These are phyloP conservation scores for Aureobasidium leucospermi DNA, from an alignment of 2,329 filamentous ascomycete genomes.

Conservation along the genomic window DNA sequence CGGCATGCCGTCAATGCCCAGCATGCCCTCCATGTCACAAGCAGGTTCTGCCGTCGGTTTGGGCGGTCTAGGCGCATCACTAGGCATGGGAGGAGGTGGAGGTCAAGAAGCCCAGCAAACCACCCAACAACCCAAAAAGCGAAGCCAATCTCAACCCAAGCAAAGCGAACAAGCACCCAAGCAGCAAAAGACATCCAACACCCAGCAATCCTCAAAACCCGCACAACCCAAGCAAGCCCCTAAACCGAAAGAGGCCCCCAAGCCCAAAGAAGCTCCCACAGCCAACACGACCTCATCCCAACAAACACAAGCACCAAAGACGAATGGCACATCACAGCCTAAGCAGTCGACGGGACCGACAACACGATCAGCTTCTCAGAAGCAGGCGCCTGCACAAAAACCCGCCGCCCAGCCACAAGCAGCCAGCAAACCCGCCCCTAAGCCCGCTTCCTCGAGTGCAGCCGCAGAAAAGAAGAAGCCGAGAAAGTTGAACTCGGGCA, in stretches of 20 bases:
- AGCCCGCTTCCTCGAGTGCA: conserved; percentile 8
- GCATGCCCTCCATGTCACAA: conserved; percentile 20
- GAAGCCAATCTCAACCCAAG: conserved; percentile 11
- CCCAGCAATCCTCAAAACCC: neutral
- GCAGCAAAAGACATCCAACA: conserved; percentile 5
- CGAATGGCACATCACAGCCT: neutral
- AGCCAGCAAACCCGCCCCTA: conserved; percentile 15
- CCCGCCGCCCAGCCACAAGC: conserved; percentile 15
- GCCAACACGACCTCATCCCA: neutral
- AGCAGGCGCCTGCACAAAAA: neutral
- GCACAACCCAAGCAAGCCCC: neutral
- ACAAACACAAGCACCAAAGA: conserved; percentile 15
- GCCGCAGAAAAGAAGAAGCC: conserved; percentile 21
- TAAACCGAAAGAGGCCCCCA: conserved; percentile 9
- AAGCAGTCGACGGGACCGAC: neutral
- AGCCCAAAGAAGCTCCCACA: neutral
- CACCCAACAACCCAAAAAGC: conserved; percentile 14
- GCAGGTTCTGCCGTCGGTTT: conserved; percentile 21
- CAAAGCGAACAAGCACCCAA: conserved; percentile 14
- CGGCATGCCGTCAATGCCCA: conserved; percentile 18
- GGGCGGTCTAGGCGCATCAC: conserved; percentile 24
- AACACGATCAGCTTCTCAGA: neutral
- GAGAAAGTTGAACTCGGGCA: conserved; percentile 21
- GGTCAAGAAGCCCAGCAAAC: neutral
- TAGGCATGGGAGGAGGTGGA: conserved; percentile 20